phyloP scores from a whole-genome alignment of 768 basidiomycete genomes.

The Termitomyces sp. region DNA sequence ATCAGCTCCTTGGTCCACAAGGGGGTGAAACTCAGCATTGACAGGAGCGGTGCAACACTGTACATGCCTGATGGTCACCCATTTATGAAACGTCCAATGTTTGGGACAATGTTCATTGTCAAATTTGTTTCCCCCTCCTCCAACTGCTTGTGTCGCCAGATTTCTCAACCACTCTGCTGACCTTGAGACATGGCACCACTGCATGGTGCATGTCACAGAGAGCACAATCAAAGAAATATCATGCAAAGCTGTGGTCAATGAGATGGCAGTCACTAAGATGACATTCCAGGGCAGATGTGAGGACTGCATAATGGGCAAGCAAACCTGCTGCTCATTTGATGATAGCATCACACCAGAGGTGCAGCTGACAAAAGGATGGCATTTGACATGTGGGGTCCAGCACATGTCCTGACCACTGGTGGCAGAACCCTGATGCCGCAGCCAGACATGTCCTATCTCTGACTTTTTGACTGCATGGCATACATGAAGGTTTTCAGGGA shows the following conservation, averaged over 20 bases:
- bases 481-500: neutral
- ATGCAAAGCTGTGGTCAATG: neutral
- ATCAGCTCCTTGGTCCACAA: too few relatives aligned
- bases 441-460: too few relatives aligned
- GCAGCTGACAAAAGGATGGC: neutral
- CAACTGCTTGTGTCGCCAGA: neutral
- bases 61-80: neutral
- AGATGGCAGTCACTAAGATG: neutral
- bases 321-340: neutral
- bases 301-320: neutral
- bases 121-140: neutral
- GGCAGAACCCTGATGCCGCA: too few relatives aligned
- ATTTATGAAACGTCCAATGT: neutral
- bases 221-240: neutral
- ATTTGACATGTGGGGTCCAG: neutral
- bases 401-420: neutral
- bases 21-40: too few relatives aligned
- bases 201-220: neutral
- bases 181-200: neutral
- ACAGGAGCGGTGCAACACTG: too few relatives aligned
- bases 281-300: neutral
- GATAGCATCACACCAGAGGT: neutral
- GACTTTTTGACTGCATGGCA: constrained; percentile 7
- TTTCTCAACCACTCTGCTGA: neutral
- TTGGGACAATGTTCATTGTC: too few relatives aligned